phyloP scores from a whole-genome alignment of 2,329 filamentous ascomycete species.

The Camillea tinctor region DNA sequence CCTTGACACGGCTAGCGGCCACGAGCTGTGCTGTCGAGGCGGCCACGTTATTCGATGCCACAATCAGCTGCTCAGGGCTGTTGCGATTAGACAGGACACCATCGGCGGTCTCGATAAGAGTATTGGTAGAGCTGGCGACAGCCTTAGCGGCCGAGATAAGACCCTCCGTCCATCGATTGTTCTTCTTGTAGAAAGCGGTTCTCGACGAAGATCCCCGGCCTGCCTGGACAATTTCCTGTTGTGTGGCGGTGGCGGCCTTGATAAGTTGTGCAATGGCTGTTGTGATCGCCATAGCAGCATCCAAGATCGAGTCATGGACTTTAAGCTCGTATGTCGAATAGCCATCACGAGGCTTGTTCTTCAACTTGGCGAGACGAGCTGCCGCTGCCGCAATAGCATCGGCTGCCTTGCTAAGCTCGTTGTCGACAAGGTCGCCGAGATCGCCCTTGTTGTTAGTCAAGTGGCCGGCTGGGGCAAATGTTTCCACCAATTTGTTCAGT shows the following conservation, averaged over 20 bases:
- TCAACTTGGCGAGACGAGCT: constrained; percentile 83
- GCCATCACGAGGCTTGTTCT: constrained; percentile 92
- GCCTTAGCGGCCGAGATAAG: constrained; percentile 97
- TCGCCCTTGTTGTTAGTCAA: constrained; percentile 77
- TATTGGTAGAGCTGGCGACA: constrained; percentile 90
- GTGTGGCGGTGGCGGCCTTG: constrained; percentile 87
- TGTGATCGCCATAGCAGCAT: constrained; percentile 89
- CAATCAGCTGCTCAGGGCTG: constrained; percentile 94
- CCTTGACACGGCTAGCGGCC: constrained; percentile 92
- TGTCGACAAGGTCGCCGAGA: constrained; percentile 88
- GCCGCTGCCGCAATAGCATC: constrained; percentile 93
- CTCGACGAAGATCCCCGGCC: constrained; percentile 83
- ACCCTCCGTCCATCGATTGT: constrained; percentile 98
- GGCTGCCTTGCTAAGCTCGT: constrained; percentile 87
- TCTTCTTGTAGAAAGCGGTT: constrained; percentile 99
- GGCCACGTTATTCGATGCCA: constrained; percentile 94
- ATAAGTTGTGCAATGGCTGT: constrained; percentile 92
- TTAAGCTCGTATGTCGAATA: constrained; percentile 96
- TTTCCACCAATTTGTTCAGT: constrained; percentile 88
- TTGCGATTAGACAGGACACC: constrained; percentile 90
- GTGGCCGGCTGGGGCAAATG: constrained; percentile 84
- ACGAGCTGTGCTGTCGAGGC: constrained; percentile 96
- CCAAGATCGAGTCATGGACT: constrained; percentile 92
- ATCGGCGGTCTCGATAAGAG: constrained; percentile 95
- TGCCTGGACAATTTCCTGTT: constrained; percentile 94